A percentile compares a stretch with the other conserved stretches of the same genome.
Evolutionary conservation across 208 protist genomes (phyloP).

Genomic region (Phytomonas sp.): DNA sequence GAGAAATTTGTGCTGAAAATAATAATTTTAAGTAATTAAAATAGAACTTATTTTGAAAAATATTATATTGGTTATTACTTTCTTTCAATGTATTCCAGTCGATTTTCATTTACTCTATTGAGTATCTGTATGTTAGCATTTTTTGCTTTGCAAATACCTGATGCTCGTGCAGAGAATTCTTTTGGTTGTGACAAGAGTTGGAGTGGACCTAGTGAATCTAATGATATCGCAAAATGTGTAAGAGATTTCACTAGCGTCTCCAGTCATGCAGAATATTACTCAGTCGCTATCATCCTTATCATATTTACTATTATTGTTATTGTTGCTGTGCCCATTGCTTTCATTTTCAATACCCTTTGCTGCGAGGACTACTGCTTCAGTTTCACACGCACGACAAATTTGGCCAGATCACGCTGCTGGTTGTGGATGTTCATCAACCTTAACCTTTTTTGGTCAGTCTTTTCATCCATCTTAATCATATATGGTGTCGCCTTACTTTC

Average conservation of each 20-base stretch:
- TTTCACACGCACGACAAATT: slow-evolving; percentile 21
- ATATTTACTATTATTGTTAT: slow-evolving; percentile 51
- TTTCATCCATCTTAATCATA: slow-evolving; percentile 49
- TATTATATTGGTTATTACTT: neutral
- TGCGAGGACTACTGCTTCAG: slow-evolving; percentile 25
- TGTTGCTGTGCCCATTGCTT: slow-evolving; percentile 46
- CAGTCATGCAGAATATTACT: slow-evolving; percentile 46
- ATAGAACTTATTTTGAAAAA: neutral
- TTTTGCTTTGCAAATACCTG: neutral
- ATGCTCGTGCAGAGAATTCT: slow-evolving; percentile 25
- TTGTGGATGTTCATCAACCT: slow-evolving; percentile 69
- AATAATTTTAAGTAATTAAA: neutral
- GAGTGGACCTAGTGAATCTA: slow-evolving; percentile 35
- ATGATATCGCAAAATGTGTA: slow-evolving; percentile 52
- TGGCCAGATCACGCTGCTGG: slow-evolving; percentile 25
- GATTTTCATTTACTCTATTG: neutral
- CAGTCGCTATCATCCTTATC: slow-evolving; percentile 36
- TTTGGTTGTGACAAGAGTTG: slow-evolving; percentile 71
- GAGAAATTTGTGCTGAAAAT: slow-evolving; percentile 8
- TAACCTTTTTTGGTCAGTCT: slow-evolving; percentile 34
- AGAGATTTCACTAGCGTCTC: slow-evolving; percentile 33
- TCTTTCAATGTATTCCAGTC: neutral
- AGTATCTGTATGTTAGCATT: neutral
- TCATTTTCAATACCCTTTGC: slow-evolving; percentile 40
- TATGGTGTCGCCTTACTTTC: slow-evolving; percentile 36